Conservation (phyloP, 495 filamentous ascomycete species). For the Hypoxylon perforatum region DNA sequence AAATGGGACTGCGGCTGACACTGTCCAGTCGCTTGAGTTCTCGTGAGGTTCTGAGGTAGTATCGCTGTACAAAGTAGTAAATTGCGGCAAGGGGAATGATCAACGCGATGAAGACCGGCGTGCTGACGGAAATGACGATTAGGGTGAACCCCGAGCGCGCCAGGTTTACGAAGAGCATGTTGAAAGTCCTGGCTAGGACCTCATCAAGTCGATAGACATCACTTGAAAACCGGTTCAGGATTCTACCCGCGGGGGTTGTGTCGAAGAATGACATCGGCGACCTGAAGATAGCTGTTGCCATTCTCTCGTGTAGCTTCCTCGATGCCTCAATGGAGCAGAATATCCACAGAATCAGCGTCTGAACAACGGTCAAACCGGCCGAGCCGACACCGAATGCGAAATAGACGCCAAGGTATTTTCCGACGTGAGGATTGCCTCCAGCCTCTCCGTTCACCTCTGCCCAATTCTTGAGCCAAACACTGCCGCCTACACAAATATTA, state of each 20-base stretch:
- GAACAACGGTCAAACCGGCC: slow-evolving; percentile 83
- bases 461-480: slow-evolving; percentile 94
- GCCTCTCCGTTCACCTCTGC: slow-evolving; percentile 77
- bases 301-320: slow-evolving; percentile 94
- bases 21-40: slow-evolving; percentile 97
- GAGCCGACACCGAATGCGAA: slow-evolving; percentile 94
- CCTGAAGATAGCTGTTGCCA: slow-evolving; percentile 98
- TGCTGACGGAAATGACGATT: slow-evolving; percentile 81
- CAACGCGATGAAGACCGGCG: slow-evolving; percentile 82
- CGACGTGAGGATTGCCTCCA: slow-evolving; percentile 77
- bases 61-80: slow-evolving; percentile 95
- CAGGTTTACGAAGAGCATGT: slow-evolving; percentile 92
- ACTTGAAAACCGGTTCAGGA: slow-evolving; percentile 96
- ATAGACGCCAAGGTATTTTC: slow-evolving; percentile 94
- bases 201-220: slow-evolving; percentile 97
- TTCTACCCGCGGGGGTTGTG: slow-evolving; percentile 95
- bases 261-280: slow-evolving; percentile 99
- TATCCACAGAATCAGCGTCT: slow-evolving; percentile 97
- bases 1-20: slow-evolving; percentile 93
- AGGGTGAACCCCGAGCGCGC: slow-evolving; percentile 88
- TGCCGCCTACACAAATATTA: slow-evolving; percentile 63
- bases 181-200: slow-evolving; percentile 90
- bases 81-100: slow-evolving; percentile 83
- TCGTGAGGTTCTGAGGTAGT: slow-evolving; percentile 95
- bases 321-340: slow-evolving; percentile 99